Conservation (phyloP, 148 eudicot genomes). For the Salicornia ramosissima region DNA sequence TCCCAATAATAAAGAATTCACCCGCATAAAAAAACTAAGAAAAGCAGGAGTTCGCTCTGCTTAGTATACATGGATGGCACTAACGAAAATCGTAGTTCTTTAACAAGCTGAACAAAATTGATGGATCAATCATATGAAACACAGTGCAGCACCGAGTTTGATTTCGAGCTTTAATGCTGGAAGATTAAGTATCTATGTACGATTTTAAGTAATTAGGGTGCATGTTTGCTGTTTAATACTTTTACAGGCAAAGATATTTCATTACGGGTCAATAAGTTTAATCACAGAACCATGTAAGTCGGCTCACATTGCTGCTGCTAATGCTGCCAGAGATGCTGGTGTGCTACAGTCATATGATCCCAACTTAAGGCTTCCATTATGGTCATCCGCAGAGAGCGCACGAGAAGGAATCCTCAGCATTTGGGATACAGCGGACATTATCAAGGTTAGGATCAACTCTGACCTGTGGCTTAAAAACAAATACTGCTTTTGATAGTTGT, state of each 20-base stretch:
- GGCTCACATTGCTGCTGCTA: conserved; percentile 88
- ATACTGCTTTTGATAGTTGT: not conserved
- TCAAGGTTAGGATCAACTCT: conserved; percentile 49
- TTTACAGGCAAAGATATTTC: conserved; percentile 86
- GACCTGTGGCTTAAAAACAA: not conserved
- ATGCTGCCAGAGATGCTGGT: conserved; percentile 92
- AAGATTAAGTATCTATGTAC: not conserved
- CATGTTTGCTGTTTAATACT: not conserved
- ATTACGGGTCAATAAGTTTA: conserved; percentile 93
- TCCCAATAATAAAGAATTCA: not conserved
- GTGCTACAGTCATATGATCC: conserved; percentile 92
- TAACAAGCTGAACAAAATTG: not conserved
- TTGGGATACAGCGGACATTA: conserved; percentile 94
- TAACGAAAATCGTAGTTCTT: not conserved
- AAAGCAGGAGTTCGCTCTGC: not conserved
- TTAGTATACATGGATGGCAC: conserved; percentile 1
- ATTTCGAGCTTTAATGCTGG: not conserved
- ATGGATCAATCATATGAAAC: not conserved
- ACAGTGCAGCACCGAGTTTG: not conserved
- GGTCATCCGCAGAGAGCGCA: conserved; percentile 87
- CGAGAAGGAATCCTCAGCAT: conserved; percentile 92
- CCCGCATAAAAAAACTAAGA: too few species aligned
- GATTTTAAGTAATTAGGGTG: not conserved
- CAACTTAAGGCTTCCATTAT: conserved; percentile 91
- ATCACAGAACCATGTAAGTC: conserved; percentile 92